Evolutionary conservation across 1,139 yeast genomes (phyloP), one percentile per base, ranked within the genome.

Genomic region (Oligophagozyma castellii): DNA sequence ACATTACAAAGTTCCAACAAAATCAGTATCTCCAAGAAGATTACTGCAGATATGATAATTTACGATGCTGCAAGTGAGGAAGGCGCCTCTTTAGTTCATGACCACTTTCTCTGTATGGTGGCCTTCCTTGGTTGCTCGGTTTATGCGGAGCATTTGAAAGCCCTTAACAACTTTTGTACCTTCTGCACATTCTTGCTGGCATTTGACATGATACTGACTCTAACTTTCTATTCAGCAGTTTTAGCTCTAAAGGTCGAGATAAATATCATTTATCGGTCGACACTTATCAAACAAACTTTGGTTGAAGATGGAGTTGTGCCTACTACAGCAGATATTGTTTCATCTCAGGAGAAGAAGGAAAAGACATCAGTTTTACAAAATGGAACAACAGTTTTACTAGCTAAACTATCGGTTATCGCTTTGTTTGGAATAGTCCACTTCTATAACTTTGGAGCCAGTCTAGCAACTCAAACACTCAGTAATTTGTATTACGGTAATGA

Each of bases 241-340:
- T 67, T 89, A 43, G 76, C 94, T 2, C 67, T 89, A 55, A 89
- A 89, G 56, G 73, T 92, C 24, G 96, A 92, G 56, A 83, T 89
- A 50, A 74, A 74, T 49, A 67, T 84, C 40, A 93, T 93, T 35
- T 83, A 89, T 56, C 73, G 86, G 42, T 79, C 89, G 29, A 76
- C 84, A 35, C 70, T 74, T 34, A 69, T 86, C 50, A 75, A 79
- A 48, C 74, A 71, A 42, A 89, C 84, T 14, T 63, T 89, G 42
- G 94, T 86, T 58, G 98, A 89, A 53, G 98, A 92, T 46, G 98
- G 98, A 14, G 70, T 89, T 23, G 68, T 83, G 26, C 73, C 73
- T 31, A 59, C 65, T 35, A 80, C 80, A 26, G 95, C 89, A 26
- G 73, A 70, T 39, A 66, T 70, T 33, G 76, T 80, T 23, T 74